Conservation (phyloP, 306 rosid genomes). For the Comarum palustre region DNA sequence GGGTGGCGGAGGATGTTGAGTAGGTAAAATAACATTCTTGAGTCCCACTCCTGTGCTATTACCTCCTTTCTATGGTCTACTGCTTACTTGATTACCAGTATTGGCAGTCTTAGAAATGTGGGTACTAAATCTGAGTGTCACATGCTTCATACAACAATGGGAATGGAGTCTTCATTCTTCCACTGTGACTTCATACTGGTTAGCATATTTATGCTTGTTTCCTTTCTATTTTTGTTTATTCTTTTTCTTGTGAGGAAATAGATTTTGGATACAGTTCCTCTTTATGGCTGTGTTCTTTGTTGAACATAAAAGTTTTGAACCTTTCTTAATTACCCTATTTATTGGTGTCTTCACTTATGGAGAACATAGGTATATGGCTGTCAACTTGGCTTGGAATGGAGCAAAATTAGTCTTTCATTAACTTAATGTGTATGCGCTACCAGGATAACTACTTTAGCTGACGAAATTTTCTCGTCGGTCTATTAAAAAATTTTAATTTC, state of each 20-base stretch:
- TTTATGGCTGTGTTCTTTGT: background rate
- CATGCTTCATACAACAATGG: background rate
- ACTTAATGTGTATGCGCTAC: background rate
- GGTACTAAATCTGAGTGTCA: background rate
- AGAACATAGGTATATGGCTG: background rate
- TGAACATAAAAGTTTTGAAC: background rate
- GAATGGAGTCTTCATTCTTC: background rate
- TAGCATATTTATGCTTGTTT: too few species aligned
- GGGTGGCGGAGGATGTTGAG: background rate
- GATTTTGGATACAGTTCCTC: background rate
- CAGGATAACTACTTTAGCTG: too few species aligned
- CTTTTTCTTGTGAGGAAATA: background rate
- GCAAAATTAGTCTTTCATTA: too few species aligned
- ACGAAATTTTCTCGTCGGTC: too few species aligned
- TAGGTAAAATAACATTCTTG: background rate
- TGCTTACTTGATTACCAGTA: background rate
- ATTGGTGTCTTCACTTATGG: background rate
- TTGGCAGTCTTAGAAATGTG: background rate
- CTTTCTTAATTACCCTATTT: background rate
- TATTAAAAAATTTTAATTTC: too few species aligned
- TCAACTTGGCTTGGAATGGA: background rate
- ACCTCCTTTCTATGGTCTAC: background rate
- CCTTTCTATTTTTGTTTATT: too few species aligned
- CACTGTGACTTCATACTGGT: background rate
- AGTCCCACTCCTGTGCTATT: background rate